A percentile compares a stretch with the other conserved stretches of the same genome.
These are phyloP conservation scores for Amanita polypyramis DNA, from an alignment of 768 basidiomycete species.

Conservation along the genomic window DNA sequence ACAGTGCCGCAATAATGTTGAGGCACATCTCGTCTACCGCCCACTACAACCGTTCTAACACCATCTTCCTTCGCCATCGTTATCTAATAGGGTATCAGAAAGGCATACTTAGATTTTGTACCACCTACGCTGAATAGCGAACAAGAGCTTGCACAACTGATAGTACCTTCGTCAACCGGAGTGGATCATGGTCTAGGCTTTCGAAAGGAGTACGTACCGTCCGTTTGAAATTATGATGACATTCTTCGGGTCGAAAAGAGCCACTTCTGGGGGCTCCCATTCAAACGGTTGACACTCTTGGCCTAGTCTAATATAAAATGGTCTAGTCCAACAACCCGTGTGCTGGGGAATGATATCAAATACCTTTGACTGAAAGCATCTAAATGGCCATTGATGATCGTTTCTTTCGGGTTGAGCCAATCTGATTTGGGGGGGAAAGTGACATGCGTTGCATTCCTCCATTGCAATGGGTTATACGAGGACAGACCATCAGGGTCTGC, in stretches of 20 bases:
- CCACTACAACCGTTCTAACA: constrained; percentile 45
- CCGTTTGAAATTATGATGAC: constrained; percentile 50
- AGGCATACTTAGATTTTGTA: not conserved
- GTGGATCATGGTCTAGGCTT: not conserved
- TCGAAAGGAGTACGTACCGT: constrained; percentile 18
- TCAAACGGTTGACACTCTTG: constrained; percentile 34
- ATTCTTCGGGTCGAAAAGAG: constrained; percentile 38
- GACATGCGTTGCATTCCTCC: constrained; percentile 35
- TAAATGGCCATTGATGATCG: constrained; percentile 33
- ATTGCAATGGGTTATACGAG: constrained; percentile 39
- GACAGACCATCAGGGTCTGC: constrained; percentile 34
- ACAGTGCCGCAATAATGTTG: constrained; percentile 56
- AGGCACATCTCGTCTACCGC: constrained; percentile 32
- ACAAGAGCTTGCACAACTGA: constrained; percentile 38
- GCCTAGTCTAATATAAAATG: constrained; percentile 23
- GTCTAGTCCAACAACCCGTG: not conserved
- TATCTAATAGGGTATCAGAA: constrained; percentile 24
- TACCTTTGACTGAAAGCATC: constrained; percentile 45
- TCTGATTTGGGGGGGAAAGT: constrained; percentile 29
- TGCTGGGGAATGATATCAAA: not conserved
- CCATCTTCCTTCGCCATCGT: constrained; percentile 52
- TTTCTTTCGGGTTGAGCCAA: constrained; percentile 36
- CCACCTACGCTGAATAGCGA: constrained; percentile 32
- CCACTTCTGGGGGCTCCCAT: constrained; percentile 27
- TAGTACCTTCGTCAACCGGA: not conserved